phyloP scores from a whole-genome alignment of 495 filamentous ascomycete species.

The Talaromyces nanjingensis region DNA sequence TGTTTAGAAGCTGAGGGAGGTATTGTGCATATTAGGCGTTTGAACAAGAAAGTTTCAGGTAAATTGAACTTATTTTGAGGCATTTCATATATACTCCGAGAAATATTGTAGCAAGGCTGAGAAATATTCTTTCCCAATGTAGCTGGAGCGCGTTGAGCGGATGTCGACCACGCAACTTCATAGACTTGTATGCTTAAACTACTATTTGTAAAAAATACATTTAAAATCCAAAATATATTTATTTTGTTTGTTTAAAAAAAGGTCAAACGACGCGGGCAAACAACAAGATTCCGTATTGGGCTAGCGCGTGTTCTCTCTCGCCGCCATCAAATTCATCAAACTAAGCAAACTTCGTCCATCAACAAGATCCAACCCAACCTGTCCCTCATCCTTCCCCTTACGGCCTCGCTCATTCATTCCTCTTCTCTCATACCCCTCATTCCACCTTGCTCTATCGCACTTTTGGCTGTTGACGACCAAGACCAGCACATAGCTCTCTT shows the following conservation, averaged over 20 bases:
- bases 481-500: background rate
- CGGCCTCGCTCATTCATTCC: constrained; percentile 16
- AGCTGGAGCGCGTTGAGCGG: background rate
- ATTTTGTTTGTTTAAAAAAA: background rate
- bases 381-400: constrained; percentile 18
- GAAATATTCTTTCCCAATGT: too few relatives aligned
- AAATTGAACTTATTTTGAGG: background rate
- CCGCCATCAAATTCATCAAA: constrained; percentile 4
- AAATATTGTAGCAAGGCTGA: background rate
- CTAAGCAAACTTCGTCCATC: background rate
- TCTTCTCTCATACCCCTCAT: constrained; percentile 14
- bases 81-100: background rate
- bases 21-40: background rate
- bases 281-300: background rate
- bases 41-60: background rate
- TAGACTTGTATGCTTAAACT: background rate
- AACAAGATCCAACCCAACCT: constrained; percentile 9
- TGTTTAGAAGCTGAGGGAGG: constrained; percentile 54
- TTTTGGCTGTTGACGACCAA: background rate
- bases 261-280: background rate
- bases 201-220: too few relatives aligned
- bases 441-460: background rate
- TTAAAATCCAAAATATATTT: background rate
- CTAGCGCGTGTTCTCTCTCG: background rate
- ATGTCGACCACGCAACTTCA: too few relatives aligned